Conservation (phyloP, 2,329 filamentous ascomycete genomes). For the Trichoderma polysporum region DNA sequence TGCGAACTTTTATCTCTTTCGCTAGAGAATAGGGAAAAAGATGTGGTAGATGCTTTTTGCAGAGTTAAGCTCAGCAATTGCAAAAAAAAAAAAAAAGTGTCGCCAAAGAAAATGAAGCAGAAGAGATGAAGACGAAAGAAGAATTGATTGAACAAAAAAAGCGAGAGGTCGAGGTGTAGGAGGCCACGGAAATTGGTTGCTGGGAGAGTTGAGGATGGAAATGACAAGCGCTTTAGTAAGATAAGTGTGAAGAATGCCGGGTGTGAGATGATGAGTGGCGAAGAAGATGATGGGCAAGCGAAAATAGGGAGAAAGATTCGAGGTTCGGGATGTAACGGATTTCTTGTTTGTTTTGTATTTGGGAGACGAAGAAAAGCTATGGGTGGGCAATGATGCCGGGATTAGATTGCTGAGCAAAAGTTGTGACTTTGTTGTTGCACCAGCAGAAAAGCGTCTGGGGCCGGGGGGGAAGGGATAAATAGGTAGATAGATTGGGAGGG, state of each 20-base stretch:
- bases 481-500: neutral
- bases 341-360: neutral
- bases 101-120: neutral
- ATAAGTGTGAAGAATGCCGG: neutral
- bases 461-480: constrained; percentile 14
- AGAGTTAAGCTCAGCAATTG: neutral
- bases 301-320: neutral
- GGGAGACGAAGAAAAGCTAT: neutral
- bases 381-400: neutral
- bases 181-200: neutral
- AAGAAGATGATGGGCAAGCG: neutral
- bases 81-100: neutral
- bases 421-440: neutral
- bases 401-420: neutral
- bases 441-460: neutral
- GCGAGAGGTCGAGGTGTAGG: too few relatives aligned
- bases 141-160: neutral
- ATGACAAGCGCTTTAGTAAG: neutral
- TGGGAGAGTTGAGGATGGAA: neutral
- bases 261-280: neutral
- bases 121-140: neutral
- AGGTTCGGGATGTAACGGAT: neutral
- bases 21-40: neutral
- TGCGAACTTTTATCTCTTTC: neutral
- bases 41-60: neutral